Evolutionary conservation across 2,329 filamentous ascomycete species (phyloP).

Genomic region (Sphaerostilbella broomeana): DNA sequence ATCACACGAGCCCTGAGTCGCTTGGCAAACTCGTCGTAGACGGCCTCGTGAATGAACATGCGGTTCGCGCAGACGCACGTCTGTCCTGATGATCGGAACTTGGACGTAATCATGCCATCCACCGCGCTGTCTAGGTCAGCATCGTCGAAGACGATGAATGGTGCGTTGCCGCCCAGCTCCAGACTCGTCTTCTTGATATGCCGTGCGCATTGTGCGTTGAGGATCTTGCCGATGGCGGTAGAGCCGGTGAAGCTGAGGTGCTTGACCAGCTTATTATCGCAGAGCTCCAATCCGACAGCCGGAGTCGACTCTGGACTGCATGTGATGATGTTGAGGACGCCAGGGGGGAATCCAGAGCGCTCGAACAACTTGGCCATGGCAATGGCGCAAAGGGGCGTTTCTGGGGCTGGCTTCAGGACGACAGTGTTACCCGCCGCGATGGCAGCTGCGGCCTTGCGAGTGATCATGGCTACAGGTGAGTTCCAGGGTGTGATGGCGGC

Average conservation of each 20-base stretch:
- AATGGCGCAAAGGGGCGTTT: slow-evolving; percentile 66
- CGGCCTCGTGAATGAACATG: slow-evolving; percentile 63
- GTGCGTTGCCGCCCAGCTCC: slow-evolving; percentile 63
- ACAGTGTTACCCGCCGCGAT: slow-evolving; percentile 70
- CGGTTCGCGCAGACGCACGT: slow-evolving; percentile 83
- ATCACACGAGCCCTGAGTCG: background rate
- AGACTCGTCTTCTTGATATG: slow-evolving; percentile 61
- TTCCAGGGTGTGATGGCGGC: slow-evolving; percentile 55
- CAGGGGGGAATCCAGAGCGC: slow-evolving; percentile 63
- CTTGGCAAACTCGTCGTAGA: slow-evolving; percentile 60
- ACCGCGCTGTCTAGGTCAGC: slow-evolving; percentile 64
- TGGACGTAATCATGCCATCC: slow-evolving; percentile 58
- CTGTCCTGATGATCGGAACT: slow-evolving; percentile 85
- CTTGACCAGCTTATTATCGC: slow-evolving; percentile 55
- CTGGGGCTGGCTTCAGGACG: slow-evolving; percentile 62
- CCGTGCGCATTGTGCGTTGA: slow-evolving; percentile 64
- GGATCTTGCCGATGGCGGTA: slow-evolving; percentile 36
- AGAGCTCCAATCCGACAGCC: slow-evolving; percentile 57
- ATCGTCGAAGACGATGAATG: slow-evolving; percentile 74
- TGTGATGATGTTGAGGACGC: slow-evolving; percentile 50
- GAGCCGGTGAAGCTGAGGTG: slow-evolving; percentile 71
- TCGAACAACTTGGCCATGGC: slow-evolving; percentile 60
- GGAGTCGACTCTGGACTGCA: slow-evolving; percentile 57
- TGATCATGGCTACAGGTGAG: slow-evolving; percentile 52
- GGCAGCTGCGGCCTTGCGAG: slow-evolving; percentile 40